Base-by-base conservation (phyloP, 306 rosid genomes). In the Gynostemma pentaphyllum region DNA sequence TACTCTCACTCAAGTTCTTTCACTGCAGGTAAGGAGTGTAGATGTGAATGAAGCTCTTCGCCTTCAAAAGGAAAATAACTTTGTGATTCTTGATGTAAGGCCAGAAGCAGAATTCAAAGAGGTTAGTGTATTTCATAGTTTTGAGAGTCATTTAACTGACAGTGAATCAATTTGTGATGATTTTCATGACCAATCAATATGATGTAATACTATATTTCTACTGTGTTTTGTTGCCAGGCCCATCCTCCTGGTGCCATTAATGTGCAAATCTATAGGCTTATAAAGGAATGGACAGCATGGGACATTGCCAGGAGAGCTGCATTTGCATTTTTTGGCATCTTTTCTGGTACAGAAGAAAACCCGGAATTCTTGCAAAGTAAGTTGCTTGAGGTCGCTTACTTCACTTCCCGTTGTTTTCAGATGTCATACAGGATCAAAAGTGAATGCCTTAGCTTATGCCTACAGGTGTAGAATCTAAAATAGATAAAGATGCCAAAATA, bases 271-370 rank as follows among this genome's bases (percentile, higher is more conserved):
- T 88, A 92, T 62, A 86, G 96, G 85, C 95, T 92, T 61, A 92
- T 92, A 74, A 92, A 88, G 83, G 99, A 92, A 71, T 88, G 99
- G 96, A 86, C 99, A 46, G 99, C 99, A 41, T 86, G 99, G 96
- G 99, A 92, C 75, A 92, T 92, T 52, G 94, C 96, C 15, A 82
- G 96, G 73, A 87, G 99, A 22, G 96, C 96, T 68, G 99, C 99
- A 37, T 92, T 92, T 72, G 95, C 96, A 40, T 92, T 92, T 75
- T 92, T 92, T 69, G 99, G 99, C 68, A 86, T 92, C 70, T 92
- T 92, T 69, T 66, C 90, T 3, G 99, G 99, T 12, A 92, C 99
- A 53, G 99, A 92, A 84, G 99, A 92, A 84, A 88, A 92, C 72
- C 99, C 99, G 0, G 95, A 92, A 51, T 92, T 88, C 83, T 72